Evolutionary conservation across 2,329 filamentous ascomycete genomes (phyloP), one percentile per base, ranked within the genome.

Genomic region (Passalora sequoiae): DNA sequence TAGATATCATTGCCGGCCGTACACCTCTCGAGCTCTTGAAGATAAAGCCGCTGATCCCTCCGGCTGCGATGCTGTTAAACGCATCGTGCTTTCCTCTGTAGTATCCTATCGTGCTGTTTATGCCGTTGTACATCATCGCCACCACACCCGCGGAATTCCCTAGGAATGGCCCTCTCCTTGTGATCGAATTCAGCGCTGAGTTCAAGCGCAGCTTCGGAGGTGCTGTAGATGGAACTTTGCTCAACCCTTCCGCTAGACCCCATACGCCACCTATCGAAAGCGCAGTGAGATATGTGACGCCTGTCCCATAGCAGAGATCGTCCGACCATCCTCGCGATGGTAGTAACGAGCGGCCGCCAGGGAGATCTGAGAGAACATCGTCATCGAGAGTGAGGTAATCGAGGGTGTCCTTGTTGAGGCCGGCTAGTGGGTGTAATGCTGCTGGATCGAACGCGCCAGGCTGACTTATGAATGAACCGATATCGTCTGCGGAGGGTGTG

Each of bases 271-370:
- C 92, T 55, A 94, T 65, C 29, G 84, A 78, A 59, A 98, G 73
- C 5, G 86, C 92, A n/a, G 86, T 74, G 48, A 98, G 75, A 65
- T 98, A 98, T 63, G 89, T 95, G 50, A 91, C 83, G 59, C 92
- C 92, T 16, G 92, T 94, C 62, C 94, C 92, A 67, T 98, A 98
- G 71, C 92, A 97, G 47, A 98, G 80, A 67, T 98, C 92, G 65
- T 98, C 92, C 49, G 89, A 94, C 81, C 94, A 98, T 65, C 92
- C 92, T 66, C 92, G 84, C 44, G 89, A 96, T 31, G 94, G 92
- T 42, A 98, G 78, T 42, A 89, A 84, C 31, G 91, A 94, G 65
- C 86, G 85, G 47, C 82, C 78, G 61, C 89, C 89, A 37, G 89
- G 89, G 15, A 94, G 77, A 60, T 94, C 83, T 50, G 88, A 89